Base-by-base conservation (phyloP, 495 filamentous ascomycete species). In the Podospora pseudopauciseta region DNA sequence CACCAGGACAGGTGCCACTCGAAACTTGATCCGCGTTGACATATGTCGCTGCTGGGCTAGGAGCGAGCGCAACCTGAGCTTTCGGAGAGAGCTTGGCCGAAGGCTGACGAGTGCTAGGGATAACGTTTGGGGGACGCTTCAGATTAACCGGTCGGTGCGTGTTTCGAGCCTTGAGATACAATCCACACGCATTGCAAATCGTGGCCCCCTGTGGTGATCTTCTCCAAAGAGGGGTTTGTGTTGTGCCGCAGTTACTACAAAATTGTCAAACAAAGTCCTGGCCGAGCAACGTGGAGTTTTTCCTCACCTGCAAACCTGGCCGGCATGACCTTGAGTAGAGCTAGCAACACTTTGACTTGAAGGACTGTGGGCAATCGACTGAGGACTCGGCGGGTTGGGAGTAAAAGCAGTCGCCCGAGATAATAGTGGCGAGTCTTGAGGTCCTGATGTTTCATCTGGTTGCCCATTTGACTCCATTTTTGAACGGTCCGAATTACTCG, bases 171-270 rank as follows among this genome's bases (percentile, higher is more conserved):
- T 98, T 99, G 60, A 91, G 80, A 76, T 99, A 99, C 6, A 99
- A 85, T 26, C 95, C 95, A 74, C 95, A 99, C 15, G 95, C 95
- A 80, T 99, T 99, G 80, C 95, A 99, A 54, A 99, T 98, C 62
- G 92, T 97, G 58, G 91, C 89, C 55, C 95, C 95, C 63, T 91
- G 89, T 0, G 94, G 96, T 2, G 94, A 96, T 67, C 95, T 87
- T 69, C 95, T 88, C 95, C 95, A 99, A 63, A 99, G 84, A 30
- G 95, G 95, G 16, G 95, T 99, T 71, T 87, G 89, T 53, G 92
- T 96, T 5, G 95, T 99, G 59, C 89, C 89, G 76, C 95, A 99
- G 80, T 99, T 99, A 78, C 95, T 99, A 72, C 2, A 11, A 49
- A 44, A 5, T 70, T 34, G 49, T 65, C 49, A 5, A 70, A 81